Percentiles rank a stretch among this genome's conserved stretches.
phyloP scores from a whole-genome alignment of 176 grass and related monocot species.

The Tillandsia fasciculata region DNA sequence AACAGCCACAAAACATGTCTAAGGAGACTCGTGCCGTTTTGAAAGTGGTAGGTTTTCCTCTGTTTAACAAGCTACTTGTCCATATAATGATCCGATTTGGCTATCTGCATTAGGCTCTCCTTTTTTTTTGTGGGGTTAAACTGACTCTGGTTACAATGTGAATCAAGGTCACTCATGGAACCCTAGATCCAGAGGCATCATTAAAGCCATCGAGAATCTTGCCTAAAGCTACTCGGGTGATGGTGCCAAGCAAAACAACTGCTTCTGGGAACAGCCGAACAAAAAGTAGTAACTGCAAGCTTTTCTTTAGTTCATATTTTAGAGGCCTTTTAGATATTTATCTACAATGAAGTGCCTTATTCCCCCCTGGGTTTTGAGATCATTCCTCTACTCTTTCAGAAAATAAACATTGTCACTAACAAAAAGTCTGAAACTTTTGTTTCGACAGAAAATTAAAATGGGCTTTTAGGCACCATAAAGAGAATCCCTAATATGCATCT shows the following conservation, averaged over 20 bases:
- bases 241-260: slow-evolving; percentile 28
- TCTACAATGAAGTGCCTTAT: not conserved
- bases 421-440: no score
- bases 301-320: not conserved
- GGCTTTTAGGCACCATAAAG: no score
- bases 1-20: slow-evolving; percentile 22
- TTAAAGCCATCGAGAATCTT: slow-evolving; percentile 48
- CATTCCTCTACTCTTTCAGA: no score
- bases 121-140: not conserved
- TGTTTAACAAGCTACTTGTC: not conserved
- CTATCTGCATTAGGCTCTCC: slow-evolving; percentile 4
- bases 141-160: slow-evolving; percentile 8
- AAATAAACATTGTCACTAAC: no score
- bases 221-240: slow-evolving; percentile 44
- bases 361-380: no score
- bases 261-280: slow-evolving; percentile 27
- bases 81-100: not conserved
- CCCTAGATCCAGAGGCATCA: slow-evolving; percentile 37
- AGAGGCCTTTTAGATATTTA: not conserved
- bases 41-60: slow-evolving; percentile 33
- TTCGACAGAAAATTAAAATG: no score
- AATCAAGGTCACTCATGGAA: slow-evolving; percentile 1
- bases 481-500: no score
- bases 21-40: slow-evolving; percentile 30
- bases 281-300: slow-evolving; percentile 31